Percentiles rank a stretch among this genome's conserved stretches.
Evolutionary conservation across 495 filamentous ascomycete genomes (phyloP).

Genomic region (Penicillium paradoxum): DNA sequence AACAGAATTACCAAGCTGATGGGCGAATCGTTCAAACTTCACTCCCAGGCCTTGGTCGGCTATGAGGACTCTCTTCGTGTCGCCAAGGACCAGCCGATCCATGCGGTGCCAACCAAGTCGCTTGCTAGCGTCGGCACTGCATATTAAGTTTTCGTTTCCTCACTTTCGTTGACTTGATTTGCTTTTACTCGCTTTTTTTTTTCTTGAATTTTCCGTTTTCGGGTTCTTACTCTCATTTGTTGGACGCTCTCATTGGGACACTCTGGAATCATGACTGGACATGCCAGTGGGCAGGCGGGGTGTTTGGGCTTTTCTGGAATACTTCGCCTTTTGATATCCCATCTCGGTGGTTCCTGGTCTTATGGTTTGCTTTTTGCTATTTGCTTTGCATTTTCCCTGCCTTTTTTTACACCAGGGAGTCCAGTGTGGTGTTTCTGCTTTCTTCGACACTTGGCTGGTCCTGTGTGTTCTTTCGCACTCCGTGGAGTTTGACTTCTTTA

Average conservation of each 20-base stretch:
- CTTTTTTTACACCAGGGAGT: constrained; percentile 43
- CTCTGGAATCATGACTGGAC: constrained; percentile 33
- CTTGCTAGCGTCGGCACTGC: constrained; percentile 45
- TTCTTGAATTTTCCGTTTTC: constrained; percentile 8
- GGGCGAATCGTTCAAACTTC: constrained; percentile 97
- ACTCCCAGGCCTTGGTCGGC: constrained; percentile 87
- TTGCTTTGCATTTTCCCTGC: constrained; percentile 20
- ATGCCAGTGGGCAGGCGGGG: constrained; percentile 33
- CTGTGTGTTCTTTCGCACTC: constrained; percentile 49
- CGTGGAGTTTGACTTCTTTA: constrained; percentile 36
- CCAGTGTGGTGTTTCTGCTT: constrained; percentile 46
- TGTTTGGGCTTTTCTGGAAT: constrained; percentile 29
- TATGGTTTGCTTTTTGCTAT: constrained; percentile 26
- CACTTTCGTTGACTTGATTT: constrained; percentile 11
- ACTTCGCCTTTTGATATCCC: constrained; percentile 33
- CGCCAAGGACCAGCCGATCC: constrained; percentile 44
- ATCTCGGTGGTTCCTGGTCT: constrained; percentile 35
- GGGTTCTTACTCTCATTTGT: constrained; percentile 31
- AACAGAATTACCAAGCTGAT: constrained; percentile 91
- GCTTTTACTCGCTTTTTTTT: constrained; percentile 6
- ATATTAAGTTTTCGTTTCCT: constrained; percentile 29
- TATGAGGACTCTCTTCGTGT: constrained; percentile 72
- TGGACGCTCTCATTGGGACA: constrained; percentile 35
- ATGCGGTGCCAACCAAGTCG: constrained; percentile 43
- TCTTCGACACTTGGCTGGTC: constrained; percentile 48